Evolutionary conservation across 2,329 filamentous ascomycete species (phyloP).

Genomic region (Penicillium sp.): DNA sequence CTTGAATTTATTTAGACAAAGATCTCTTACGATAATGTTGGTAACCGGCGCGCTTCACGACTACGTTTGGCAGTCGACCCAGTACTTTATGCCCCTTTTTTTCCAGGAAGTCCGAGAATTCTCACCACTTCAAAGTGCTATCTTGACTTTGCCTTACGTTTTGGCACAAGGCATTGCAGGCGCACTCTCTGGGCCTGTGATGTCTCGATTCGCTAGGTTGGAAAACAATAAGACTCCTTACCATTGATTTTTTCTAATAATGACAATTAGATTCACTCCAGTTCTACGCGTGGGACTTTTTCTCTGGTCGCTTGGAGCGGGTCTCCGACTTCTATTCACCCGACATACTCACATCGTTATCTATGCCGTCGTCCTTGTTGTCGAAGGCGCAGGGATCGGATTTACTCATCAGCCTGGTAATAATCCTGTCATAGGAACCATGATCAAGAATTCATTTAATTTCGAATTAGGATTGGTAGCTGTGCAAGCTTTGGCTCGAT

Average conservation of each 20-base stretch:
- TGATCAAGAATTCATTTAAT: background rate
- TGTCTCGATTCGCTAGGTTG: conserved; percentile 9
- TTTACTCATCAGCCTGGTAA: conserved; percentile 15
- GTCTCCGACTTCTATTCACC: conserved; percentile 5
- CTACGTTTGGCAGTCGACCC: conserved; percentile 12
- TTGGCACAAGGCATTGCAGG: conserved; percentile 10
- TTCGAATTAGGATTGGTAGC: conserved; percentile 7
- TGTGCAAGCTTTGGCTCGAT: conserved; percentile 9
- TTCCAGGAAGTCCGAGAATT: conserved; percentile 9
- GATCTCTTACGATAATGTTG: conserved; percentile 8
- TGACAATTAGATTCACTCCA: conserved; percentile 6
- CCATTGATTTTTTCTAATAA: background rate
- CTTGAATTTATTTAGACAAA: conserved; percentile 5
- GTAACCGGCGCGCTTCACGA: conserved; percentile 9
- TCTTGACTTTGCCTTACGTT: conserved; percentile 8
- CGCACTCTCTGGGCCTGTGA: conserved; percentile 6
- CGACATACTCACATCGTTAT: background rate
- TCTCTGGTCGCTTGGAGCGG: conserved; percentile 11
- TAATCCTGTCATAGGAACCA: background rate
- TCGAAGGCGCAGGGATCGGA: conserved; percentile 12
- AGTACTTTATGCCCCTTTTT: conserved; percentile 13
- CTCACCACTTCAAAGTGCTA: conserved; percentile 4
- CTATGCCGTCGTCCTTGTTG: conserved; percentile 7
- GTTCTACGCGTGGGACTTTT: conserved; percentile 7
- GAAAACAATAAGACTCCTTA: background rate